Evolutionary conservation across 495 filamentous ascomycete genomes (phyloP).

Genomic region (Aspergillus indologenus): DNA sequence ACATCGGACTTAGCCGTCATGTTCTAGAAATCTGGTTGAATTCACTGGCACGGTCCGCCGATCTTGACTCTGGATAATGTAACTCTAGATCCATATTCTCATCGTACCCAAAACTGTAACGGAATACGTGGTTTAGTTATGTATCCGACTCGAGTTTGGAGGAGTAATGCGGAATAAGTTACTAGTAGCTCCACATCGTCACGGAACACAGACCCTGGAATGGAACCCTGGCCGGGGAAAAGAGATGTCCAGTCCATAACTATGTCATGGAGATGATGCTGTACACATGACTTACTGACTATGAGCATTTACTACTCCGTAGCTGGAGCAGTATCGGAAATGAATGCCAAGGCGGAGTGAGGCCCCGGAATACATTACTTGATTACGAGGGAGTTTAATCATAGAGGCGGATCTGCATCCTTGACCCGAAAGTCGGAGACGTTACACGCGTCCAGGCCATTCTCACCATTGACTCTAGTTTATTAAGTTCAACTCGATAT

Average conservation of each 20-base stretch:
- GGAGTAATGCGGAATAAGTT: too few species aligned
- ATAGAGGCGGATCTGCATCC: not conserved
- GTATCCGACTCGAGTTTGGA: too few species aligned
- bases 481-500: too few species aligned
- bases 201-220: not conserved
- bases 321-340: not conserved
- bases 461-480: not conserved
- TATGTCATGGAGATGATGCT: too few species aligned
- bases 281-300: too few species aligned
- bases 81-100: not conserved
- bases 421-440: not conserved
- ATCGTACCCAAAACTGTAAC: too few species aligned
- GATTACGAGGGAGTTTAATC: too few species aligned
- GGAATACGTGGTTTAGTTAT: too few species aligned
- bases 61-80: not conserved
- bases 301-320: too few species aligned
- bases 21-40: not conserved
- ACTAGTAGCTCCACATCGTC: not conserved
- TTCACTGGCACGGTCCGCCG: not conserved
- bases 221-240: not conserved
- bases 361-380: not conserved
- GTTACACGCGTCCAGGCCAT: not conserved
- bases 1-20: conserved; percentile 14
- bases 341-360: not conserved
- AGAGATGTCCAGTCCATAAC: not conserved